Evolutionary conservation across 1,284 basidiomycete genomes (phyloP), one percentile per base, ranked within the genome.

Genomic region (Malassezia arunalokei): DNA sequence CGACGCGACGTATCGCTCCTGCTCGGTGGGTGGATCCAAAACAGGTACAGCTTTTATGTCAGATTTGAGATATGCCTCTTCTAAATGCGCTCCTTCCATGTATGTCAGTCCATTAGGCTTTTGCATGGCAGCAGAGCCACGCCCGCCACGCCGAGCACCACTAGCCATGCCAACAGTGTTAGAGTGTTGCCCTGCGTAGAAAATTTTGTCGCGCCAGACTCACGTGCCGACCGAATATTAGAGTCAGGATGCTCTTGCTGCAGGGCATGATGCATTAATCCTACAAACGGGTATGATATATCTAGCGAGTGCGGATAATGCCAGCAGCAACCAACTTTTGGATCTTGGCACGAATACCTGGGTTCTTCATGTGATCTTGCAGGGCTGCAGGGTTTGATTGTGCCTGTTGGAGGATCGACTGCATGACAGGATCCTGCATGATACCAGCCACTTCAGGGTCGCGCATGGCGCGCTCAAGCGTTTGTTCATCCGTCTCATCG

Each of bases 341-440:
- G 60, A 94, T 86, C 78, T 94, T 94, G 57, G 80, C 76, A 47
- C 82, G 79, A 41, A 94, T 83, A 51, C 80, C 78, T 8, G 65
- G 57, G 39, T 92, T 95, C 81, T 91, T 89, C 86, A 98, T 87
- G 76, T 98, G 92, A 63, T 95, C 88, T 75, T 89, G 86, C 56
- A 99, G 77, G 14, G 90, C 88, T 30, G 81, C 78, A 3, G 94
- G 92, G 75, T 95, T 84, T 43, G 77, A 73, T 76, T 99, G 94
- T 5, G 90, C 89, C 76, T 98, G 91, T 73, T 91, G 84, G 64
- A 98, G 76, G 63, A 99, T 96, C 38, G 84, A 83, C 57, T 70
- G 68, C 69, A 72, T 71, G 5, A 68, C 58, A 0, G 70, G 68
- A 44, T 74, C 78, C 85, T 68, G 64, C 77, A 79, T 77, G 60